A percentile compares a stretch with the other conserved stretches of the same genome.
These are phyloP conservation scores for Aegilops speltoides DNA, from an alignment of 176 grass and related monocot genomes.

Conservation along the genomic window DNA sequence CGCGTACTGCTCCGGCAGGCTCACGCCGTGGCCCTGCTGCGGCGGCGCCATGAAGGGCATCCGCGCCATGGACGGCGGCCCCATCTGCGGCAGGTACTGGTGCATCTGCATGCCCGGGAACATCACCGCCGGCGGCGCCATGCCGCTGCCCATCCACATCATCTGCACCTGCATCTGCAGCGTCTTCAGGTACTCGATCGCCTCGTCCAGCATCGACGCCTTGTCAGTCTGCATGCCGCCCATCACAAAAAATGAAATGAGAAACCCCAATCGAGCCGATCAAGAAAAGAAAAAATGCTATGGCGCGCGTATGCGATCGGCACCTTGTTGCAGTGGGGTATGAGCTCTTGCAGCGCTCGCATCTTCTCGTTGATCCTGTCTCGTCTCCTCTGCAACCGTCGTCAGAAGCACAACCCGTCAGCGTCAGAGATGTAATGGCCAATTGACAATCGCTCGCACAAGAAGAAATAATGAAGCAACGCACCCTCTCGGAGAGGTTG, in stretches of 20 bases:
- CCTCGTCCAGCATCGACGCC: constrained; percentile 97
- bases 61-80: constrained; percentile 42
- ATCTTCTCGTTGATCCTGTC: constrained; percentile 99
- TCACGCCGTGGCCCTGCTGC: constrained; percentile 16
- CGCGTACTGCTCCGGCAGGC: constrained; percentile 49
- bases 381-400: constrained; percentile 71
- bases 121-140: constrained; percentile 72
- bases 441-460: neutral
- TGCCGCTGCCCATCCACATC: constrained; percentile 98
- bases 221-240: constrained; percentile 64
- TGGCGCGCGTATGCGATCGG: no score
- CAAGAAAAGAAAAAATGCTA: neutral
- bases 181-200: constrained; percentile 91
- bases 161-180: constrained; percentile 95
- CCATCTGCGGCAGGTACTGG: constrained; percentile 71
- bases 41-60: constrained; percentile 62
- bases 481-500: constrained; percentile 92
- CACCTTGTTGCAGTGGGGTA: constrained; percentile 98
- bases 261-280: neutral
- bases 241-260: neutral
- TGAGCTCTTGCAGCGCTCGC: constrained; percentile 92
- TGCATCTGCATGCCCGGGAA: constrained; percentile 62
- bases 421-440: neutral
- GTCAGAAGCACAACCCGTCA: neutral
- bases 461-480: neutral